These are phyloP conservation scores for Seiridium cupressi DNA, from an alignment of 2,329 filamentous ascomycete genomes.

Conservation along the genomic window DNA sequence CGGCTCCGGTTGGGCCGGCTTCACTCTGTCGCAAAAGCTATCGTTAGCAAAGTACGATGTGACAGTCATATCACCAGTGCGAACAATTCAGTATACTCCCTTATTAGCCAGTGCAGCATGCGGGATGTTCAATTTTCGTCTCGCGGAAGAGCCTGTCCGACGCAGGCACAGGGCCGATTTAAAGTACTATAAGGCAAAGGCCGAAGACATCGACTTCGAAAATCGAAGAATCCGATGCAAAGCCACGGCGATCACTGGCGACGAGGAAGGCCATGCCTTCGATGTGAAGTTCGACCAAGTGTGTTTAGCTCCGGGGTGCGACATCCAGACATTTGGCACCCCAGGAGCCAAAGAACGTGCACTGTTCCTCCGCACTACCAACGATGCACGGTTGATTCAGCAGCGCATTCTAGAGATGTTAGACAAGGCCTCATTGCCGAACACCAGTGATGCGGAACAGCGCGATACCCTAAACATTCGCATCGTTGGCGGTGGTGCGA, in stretches of 20 bases:
- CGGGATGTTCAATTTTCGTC: constrained; percentile 40
- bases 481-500: constrained; percentile 39
- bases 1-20: constrained; percentile 39
- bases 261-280: constrained; percentile 24
- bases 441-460: constrained; percentile 23
- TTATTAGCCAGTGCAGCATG: constrained; percentile 42
- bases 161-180: constrained; percentile 25
- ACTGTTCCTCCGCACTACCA: constrained; percentile 33
- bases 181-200: constrained; percentile 37
- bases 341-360: constrained; percentile 36
- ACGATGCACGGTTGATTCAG: constrained; percentile 31
- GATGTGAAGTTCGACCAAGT: constrained; percentile 39
- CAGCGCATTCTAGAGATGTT: constrained; percentile 30
- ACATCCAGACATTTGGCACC: constrained; percentile 36
- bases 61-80: constrained; percentile 37
- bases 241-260: constrained; percentile 25
- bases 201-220: constrained; percentile 34
- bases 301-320: constrained; percentile 38
- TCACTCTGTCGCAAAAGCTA: constrained; percentile 33
- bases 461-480: constrained; percentile 32
- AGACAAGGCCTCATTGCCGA: constrained; percentile 20
- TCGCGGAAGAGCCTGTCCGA: constrained; percentile 42
- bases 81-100: constrained; percentile 42
- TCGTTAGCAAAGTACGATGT: constrained; percentile 34
- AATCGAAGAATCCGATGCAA: constrained; percentile 30